Base-by-base conservation (phyloP, 805 yeast species). In the Isabelozyma gotoi region DNA sequence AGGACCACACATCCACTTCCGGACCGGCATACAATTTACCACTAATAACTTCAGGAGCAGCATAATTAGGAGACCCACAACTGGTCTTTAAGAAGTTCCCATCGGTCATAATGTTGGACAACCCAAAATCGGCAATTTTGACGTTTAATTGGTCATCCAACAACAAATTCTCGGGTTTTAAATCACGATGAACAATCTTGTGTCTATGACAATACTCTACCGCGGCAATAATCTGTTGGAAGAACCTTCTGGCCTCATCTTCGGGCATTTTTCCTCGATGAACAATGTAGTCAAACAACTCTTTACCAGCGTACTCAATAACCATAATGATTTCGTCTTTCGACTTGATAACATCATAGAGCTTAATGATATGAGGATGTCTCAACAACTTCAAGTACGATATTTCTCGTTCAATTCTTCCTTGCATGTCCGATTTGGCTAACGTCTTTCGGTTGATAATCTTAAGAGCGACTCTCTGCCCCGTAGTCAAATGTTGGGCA, bases 21-120 rank as follows among this genome's bases (percentile, higher is more conserved):
- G 98, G 97, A 7, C 98, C 98, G 2, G 97, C 98, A 56, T 91
- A 92, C 42, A 92, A 74, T 62, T 92, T 89, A 29, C 97, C 97
- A 48, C 91, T 82, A 45, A 91, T 91, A 20, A 91, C 97, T 66
- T 91, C 98, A 1, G 98, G 98, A 0, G 98, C 97, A 5, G 98
- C 97, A 64, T 91, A 91, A 61, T 92, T 92, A 43, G 98, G 98
- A 6, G 96, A 85, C 4, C 98, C 98, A 70, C 98, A 92, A 53
- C 91, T 82, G 2, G 98, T 91, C 61, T 91, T 92, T 59, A 91
- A 74, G 62, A 91, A 91, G 63, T 91, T 91, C 47, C 98, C 98
- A 67, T 91, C 98, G 14, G 97, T 92, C 98, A 91, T 91, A 53
- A 91, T 90, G 63, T 91, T 91, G 19, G 96, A 86, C 38, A 91